These are phyloP conservation scores for Aspergillus clavatus DNA, from an alignment of 2,329 filamentous ascomycete genomes.

Conservation along the genomic window DNA sequence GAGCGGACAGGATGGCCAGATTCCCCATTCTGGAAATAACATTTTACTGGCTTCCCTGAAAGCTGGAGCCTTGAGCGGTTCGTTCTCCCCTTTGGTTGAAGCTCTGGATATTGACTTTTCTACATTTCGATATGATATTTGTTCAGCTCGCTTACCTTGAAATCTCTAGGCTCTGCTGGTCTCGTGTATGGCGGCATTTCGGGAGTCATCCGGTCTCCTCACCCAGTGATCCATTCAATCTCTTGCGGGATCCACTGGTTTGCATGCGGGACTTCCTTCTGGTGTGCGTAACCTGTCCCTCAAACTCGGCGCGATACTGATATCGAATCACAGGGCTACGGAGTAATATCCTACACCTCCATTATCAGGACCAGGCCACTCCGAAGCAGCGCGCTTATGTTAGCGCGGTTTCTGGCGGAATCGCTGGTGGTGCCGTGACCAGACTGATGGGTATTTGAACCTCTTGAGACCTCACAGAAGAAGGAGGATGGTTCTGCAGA, in stretches of 20 bases:
- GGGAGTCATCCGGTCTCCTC: slow-evolving; percentile 65
- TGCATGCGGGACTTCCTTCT: slow-evolving; percentile 69
- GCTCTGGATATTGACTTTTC: slow-evolving; percentile 5
- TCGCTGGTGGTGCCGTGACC: slow-evolving; percentile 57
- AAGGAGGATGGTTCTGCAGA: neutral
- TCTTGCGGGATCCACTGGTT: slow-evolving; percentile 77
- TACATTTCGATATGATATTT: too few species aligned
- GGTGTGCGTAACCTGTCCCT: slow-evolving; percentile 51
- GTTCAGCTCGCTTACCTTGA: neutral
- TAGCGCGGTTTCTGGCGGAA: slow-evolving; percentile 65
- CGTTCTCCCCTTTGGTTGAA: slow-evolving; percentile 21
- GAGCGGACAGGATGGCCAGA: slow-evolving; percentile 18
- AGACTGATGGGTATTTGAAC: slow-evolving; percentile 47
- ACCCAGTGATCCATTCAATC: slow-evolving; percentile 64
- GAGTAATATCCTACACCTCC: slow-evolving; percentile 44
- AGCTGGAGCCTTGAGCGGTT: slow-evolving; percentile 58
- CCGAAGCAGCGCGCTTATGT: slow-evolving; percentile 59
- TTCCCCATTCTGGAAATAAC: slow-evolving; percentile 16
- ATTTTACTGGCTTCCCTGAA: slow-evolving; percentile 46
- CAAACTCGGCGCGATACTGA: slow-evolving; percentile 2
- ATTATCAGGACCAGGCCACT: slow-evolving; percentile 50
- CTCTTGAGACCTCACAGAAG: neutral
- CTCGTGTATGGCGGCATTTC: slow-evolving; percentile 62
- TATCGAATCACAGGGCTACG: slow-evolving; percentile 39
- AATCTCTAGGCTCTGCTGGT: slow-evolving; percentile 45